Percentiles rank a stretch among this genome's conserved stretches.
These are phyloP conservation scores for Endocladia muricata DNA, from an alignment of 31 red algal genomes.

Conservation along the genomic window DNA sequence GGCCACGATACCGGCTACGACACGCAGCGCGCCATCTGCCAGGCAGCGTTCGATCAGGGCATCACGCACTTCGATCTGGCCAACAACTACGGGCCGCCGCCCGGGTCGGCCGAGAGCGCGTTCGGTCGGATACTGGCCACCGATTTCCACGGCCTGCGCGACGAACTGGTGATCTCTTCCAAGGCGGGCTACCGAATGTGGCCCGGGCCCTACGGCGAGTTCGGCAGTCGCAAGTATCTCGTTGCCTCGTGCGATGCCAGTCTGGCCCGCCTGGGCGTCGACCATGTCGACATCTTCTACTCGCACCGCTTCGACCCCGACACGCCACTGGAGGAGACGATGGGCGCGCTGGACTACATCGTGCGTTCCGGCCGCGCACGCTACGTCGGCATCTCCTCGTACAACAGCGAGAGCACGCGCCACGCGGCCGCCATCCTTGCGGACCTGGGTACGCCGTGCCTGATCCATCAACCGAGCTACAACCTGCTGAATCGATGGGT, in stretches of 20 bases:
- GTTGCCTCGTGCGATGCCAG: slow-evolving; percentile 14
- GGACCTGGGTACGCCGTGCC: background rate
- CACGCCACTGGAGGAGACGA: slow-evolving; percentile 63
- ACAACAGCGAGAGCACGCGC: background rate
- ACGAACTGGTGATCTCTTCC: slow-evolving; percentile 6
- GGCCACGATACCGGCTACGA: background rate
- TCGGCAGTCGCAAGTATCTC: slow-evolving; percentile 41
- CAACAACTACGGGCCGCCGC: slow-evolving; percentile 21
- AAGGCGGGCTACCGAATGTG: slow-evolving; percentile 22
- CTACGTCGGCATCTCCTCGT: slow-evolving; percentile 45
- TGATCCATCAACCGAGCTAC: slow-evolving; percentile 21
- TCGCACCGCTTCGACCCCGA: slow-evolving; percentile 34
- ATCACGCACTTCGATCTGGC: slow-evolving; percentile 26
- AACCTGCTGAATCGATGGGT: slow-evolving; percentile 14
- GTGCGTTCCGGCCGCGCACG: slow-evolving; percentile 36
- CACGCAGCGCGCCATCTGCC: background rate
- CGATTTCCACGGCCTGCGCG: background rate
- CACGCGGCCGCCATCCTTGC: background rate
- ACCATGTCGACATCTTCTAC: slow-evolving; percentile 67
- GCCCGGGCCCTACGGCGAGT: slow-evolving; percentile 18
- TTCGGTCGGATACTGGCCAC: background rate
- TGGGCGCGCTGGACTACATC: slow-evolving; percentile 30
- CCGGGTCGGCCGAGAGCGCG: background rate
- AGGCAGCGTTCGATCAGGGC: slow-evolving; percentile 8
- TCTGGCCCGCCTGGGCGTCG: slow-evolving; percentile 23